Percentiles rank a stretch among this genome's conserved stretches.
Evolutionary conservation across 345 rosid genomes (phyloP).

Genomic region (Gossypium rotundifolium): DNA sequence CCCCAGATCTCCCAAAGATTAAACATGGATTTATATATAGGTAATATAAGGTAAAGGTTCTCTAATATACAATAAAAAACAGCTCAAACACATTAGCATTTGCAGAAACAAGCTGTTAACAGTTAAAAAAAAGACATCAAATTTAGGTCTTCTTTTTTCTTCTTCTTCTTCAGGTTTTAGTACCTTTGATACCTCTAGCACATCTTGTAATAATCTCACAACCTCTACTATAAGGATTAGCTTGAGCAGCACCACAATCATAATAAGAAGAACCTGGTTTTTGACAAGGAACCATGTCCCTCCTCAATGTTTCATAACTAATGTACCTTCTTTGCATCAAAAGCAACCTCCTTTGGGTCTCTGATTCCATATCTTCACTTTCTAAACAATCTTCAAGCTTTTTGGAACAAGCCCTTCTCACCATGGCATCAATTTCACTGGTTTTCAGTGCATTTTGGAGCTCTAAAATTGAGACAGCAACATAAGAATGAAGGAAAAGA

Average conservation of each 20-base stretch:
- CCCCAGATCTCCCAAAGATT: no score
- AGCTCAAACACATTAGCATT: no score
- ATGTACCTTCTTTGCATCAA: slow-evolving; percentile 62
- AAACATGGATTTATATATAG: no score
- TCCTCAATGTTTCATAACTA: slow-evolving; percentile 75
- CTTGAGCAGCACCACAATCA: slow-evolving; percentile 55
- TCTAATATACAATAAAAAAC: no score
- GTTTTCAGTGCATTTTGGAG: slow-evolving; percentile 21
- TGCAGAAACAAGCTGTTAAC: no score
- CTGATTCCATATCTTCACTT: slow-evolving; percentile 64
- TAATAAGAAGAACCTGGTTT: slow-evolving; percentile 90
- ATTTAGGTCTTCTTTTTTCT: background rate
- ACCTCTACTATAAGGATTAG: slow-evolving; percentile 62
- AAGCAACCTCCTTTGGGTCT: slow-evolving; percentile 60
- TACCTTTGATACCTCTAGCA: slow-evolving; percentile 47
- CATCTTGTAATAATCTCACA: slow-evolving; percentile 78
- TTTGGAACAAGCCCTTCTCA: slow-evolving; percentile 26
- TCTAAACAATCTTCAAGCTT: slow-evolving; percentile 42
- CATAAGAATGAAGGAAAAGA: slow-evolving; percentile 32
- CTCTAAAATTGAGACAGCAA: slow-evolving; percentile 31
- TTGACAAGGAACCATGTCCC: slow-evolving; percentile 85
- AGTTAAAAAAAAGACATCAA: no score
- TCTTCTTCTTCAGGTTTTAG: slow-evolving; percentile 24
- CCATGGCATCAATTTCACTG: slow-evolving; percentile 33
- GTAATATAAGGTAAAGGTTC: no score